Conservation (phyloP, 129 eudicot species). For the Escallonia herrerae region DNA sequence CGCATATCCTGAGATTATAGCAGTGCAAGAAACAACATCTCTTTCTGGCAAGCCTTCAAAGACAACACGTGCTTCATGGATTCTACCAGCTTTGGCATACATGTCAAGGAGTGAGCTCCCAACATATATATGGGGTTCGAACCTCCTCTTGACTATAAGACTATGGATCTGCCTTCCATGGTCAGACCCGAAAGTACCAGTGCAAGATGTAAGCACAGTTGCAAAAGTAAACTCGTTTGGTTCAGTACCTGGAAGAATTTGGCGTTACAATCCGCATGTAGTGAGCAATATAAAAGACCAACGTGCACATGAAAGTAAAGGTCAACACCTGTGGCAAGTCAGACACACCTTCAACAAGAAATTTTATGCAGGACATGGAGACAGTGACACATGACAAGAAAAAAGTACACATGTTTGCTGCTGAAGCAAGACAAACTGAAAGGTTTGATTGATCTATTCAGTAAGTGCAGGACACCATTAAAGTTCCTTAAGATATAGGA, state of each 20-base stretch:
- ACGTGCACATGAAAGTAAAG: too few species aligned
- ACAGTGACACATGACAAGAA: too few species aligned
- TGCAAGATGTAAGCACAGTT: slow-evolving; percentile 68
- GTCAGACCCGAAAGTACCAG: slow-evolving; percentile 36
- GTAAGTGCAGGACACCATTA: too few species aligned
- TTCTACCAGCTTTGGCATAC: slow-evolving; percentile 81
- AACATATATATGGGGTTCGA: slow-evolving; percentile 62
- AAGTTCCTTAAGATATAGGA: too few species aligned
- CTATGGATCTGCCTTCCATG: slow-evolving; percentile 77
- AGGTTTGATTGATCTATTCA: too few species aligned
- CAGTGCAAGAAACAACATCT: slow-evolving; percentile 90
- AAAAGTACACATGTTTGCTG: too few species aligned
- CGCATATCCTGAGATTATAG: slow-evolving; percentile 87
- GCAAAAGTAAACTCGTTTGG: slow-evolving; percentile 95
- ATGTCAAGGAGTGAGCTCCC: slow-evolving; percentile 96
- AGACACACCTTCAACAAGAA: too few species aligned
- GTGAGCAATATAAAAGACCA: too few species aligned
- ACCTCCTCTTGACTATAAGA: slow-evolving; percentile 48
- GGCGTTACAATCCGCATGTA: slow-evolving; percentile 9
- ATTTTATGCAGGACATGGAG: too few species aligned
- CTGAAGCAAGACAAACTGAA: too few species aligned
- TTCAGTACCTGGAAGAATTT: slow-evolving; percentile 51
- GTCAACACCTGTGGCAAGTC: too few species aligned
- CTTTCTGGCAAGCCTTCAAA: slow-evolving; percentile 66
- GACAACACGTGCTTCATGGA: slow-evolving; percentile 66